These are phyloP conservation scores for Halteria grandinella DNA, from an alignment of 73 alveolate species.

Conservation along the genomic window DNA sequence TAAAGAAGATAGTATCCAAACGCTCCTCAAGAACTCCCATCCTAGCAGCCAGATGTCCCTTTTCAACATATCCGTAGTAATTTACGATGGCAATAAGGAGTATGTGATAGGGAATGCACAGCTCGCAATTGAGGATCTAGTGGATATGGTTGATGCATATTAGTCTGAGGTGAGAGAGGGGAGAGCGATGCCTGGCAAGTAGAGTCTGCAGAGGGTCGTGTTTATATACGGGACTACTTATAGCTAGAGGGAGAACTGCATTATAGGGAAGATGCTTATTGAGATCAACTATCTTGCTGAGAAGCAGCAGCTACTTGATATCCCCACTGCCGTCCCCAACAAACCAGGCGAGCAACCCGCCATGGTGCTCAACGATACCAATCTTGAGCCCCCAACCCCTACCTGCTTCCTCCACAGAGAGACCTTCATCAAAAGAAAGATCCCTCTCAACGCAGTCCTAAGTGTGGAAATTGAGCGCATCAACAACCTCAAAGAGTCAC, in stretches of 20 bases:
- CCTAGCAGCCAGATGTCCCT: slow-evolving; percentile 1
- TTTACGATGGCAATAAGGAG: slow-evolving; percentile 43
- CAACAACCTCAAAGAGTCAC: slow-evolving; percentile 25
- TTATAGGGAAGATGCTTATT: slow-evolving; percentile 58
- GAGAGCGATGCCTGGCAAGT: no score
- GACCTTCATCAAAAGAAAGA: slow-evolving; percentile 57
- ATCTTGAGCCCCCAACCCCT: background rate
- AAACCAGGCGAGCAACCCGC: background rate
- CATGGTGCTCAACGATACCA: background rate
- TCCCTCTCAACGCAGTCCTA: slow-evolving; percentile 55
- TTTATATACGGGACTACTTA: slow-evolving; percentile 60
- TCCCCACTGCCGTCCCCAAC: background rate
- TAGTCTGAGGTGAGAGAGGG: background rate
- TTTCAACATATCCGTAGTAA: slow-evolving; percentile 4
- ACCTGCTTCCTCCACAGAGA: slow-evolving; percentile 57
- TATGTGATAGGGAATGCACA: slow-evolving; percentile 53
- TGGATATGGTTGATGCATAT: slow-evolving; percentile 37
- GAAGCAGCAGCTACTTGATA: slow-evolving; percentile 17
- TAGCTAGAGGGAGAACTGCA: slow-evolving; percentile 58
- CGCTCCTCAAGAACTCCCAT: slow-evolving; percentile 1
- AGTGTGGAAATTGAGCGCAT: slow-evolving; percentile 33
- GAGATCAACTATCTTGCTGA: slow-evolving; percentile 40
- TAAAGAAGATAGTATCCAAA: slow-evolving; percentile 28
- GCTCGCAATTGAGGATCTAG: slow-evolving; percentile 61
- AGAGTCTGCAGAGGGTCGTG: slow-evolving; percentile 38